phyloP scores from a whole-genome alignment of 1,284 basidiomycete species.

The Porodaedalea pini region DNA sequence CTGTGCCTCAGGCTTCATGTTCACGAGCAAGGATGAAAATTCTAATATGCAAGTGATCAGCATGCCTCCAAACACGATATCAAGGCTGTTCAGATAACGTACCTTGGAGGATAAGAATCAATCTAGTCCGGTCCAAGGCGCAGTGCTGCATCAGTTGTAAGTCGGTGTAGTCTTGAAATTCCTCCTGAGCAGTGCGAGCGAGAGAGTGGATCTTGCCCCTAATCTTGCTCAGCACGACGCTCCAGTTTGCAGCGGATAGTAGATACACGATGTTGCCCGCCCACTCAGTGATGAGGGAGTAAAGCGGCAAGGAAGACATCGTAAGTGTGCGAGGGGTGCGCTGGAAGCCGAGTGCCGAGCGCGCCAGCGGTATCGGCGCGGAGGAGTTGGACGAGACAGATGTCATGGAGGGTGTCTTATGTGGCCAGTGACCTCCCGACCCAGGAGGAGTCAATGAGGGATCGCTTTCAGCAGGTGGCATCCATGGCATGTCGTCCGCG shows the following conservation, averaged over 20 bases:
- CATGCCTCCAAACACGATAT: background rate
- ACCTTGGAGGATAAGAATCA: conserved; percentile 69
- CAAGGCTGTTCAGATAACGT: conserved; percentile 5
- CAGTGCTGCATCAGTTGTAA: conserved; percentile 73
- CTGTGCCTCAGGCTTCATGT: conserved; percentile 77
- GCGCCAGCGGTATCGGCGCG: conserved; percentile 39
- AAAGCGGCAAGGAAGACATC: conserved; percentile 54
- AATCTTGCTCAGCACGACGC: conserved; percentile 71
- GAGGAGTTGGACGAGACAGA: conserved; percentile 42
- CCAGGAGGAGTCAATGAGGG: conserved; percentile 21
- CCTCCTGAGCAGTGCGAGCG: conserved; percentile 46
- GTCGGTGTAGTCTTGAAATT: conserved; percentile 65
- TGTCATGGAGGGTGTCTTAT: conserved; percentile 39
- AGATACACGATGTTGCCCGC: conserved; percentile 82
- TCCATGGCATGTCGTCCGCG: conserved; percentile 21
- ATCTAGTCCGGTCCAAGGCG: conserved; percentile 59
- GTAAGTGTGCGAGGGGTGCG: conserved; percentile 63
- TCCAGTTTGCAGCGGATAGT: conserved; percentile 90
- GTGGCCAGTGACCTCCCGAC: conserved; percentile 28
- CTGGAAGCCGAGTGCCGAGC: conserved; percentile 54
- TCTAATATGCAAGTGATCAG: conserved; percentile 42
- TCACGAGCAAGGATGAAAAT: conserved; percentile 78
- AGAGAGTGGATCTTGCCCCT: conserved; percentile 68
- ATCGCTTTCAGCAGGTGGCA: conserved; percentile 19
- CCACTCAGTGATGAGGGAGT: conserved; percentile 60